A percentile compares a stretch with the other conserved stretches of the same genome.
These are phyloP conservation scores for Panaeolus cyanescens DNA, from an alignment of 768 basidiomycete species.

Conservation along the genomic window DNA sequence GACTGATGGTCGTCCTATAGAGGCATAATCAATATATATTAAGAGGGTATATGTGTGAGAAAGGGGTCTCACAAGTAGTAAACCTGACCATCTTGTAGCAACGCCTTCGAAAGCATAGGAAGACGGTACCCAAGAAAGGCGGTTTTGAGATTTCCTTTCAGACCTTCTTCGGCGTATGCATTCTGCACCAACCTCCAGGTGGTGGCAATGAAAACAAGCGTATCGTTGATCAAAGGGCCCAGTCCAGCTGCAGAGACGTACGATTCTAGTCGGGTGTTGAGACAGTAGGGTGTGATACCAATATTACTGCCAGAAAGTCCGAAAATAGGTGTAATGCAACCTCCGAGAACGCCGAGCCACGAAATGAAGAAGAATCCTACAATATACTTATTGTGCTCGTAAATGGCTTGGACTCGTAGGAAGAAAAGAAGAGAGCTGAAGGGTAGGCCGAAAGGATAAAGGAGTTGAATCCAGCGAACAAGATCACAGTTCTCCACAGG, in stretches of 20 bases:
- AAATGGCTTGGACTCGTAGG: constrained; percentile 28
- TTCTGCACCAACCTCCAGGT: constrained; percentile 26
- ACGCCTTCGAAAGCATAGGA: constrained; percentile 24
- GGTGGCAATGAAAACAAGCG: constrained; percentile 29
- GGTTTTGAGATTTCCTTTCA: constrained; percentile 11
- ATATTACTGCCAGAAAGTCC: constrained; percentile 19
- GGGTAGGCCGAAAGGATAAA: constrained; percentile 23
- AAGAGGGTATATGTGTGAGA: background rate
- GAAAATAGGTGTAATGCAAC: constrained; percentile 23
- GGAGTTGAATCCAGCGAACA: constrained; percentile 3
- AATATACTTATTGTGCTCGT: constrained; percentile 19
- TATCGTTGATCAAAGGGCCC: constrained; percentile 25
- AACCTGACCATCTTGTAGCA: constrained; percentile 30
- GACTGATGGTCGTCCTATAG: constrained; percentile 10
- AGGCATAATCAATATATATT: background rate
- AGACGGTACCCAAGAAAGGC: constrained; percentile 22
- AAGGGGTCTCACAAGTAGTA: constrained; percentile 31
- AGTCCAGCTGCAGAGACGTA: constrained; percentile 16
- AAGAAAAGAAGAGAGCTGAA: constrained; percentile 28
- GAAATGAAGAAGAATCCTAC: constrained; percentile 26
- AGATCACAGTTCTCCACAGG: constrained; percentile 6
- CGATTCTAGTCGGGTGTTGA: constrained; percentile 13
- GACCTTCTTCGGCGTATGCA: constrained; percentile 4
- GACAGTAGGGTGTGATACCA: constrained; percentile 26
- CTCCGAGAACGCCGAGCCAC: constrained; percentile 30